These are phyloP conservation scores for Ophiostoma sp. DNA, from an alignment of 2,329 filamentous ascomycete genomes.

Conservation along the genomic window DNA sequence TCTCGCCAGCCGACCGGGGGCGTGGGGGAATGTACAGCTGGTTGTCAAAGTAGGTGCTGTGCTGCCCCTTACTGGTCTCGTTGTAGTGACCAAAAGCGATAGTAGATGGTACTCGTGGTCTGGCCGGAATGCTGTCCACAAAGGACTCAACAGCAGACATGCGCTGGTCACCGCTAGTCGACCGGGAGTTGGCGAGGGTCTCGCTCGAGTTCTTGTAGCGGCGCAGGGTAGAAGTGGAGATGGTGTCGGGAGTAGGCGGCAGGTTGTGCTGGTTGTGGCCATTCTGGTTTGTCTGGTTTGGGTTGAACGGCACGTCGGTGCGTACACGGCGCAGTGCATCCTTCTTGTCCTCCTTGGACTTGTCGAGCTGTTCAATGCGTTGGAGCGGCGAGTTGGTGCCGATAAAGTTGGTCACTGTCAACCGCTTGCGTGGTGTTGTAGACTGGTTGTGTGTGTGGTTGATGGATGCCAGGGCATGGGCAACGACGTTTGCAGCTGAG, in stretches of 20 bases:
- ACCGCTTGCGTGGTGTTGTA: conserved; percentile 29
- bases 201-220: conserved; percentile 49
- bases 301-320: conserved; percentile 42
- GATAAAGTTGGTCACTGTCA: conserved; percentile 43
- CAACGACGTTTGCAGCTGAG: conserved; percentile 15
- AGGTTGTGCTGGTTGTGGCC: conserved; percentile 41
- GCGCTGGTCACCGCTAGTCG: conserved; percentile 24
- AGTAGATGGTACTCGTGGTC: conserved; percentile 29
- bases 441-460: not conserved
- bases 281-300: conserved; percentile 42
- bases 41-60: conserved; percentile 31
- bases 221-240: conserved; percentile 51
- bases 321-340: conserved; percentile 45
- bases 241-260: conserved; percentile 56
- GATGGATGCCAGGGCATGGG: conserved; percentile 20
- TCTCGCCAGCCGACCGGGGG: conserved; percentile 46
- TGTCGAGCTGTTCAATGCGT: conserved; percentile 39
- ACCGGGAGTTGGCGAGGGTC: conserved; percentile 35
- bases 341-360: conserved; percentile 44
- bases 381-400: conserved; percentile 47
- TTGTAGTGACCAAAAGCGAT: conserved; percentile 32
- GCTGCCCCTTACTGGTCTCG: not conserved
- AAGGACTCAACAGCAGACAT: conserved; percentile 17
- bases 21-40: conserved; percentile 36
- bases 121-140: conserved; percentile 20